phyloP scores from a whole-genome alignment of 345 rosid species.

The Salix caprea region DNA sequence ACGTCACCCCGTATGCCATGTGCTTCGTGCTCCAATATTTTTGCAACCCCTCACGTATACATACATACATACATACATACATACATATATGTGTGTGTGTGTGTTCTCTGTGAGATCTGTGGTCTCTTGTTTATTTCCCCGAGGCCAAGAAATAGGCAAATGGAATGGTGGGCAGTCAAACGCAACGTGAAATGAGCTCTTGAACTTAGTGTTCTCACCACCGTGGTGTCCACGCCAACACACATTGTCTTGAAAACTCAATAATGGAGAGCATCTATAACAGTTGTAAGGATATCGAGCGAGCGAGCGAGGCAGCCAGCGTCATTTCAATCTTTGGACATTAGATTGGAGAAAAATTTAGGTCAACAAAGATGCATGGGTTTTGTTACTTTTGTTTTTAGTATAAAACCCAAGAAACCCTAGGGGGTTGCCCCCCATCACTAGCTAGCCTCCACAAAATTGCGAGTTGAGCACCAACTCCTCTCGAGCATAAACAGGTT shows the following conservation, averaged over 20 bases:
- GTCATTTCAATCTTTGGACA: conserved; percentile 7
- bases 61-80: too few relatives aligned
- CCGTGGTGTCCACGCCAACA: conserved; percentile 1
- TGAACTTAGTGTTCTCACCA: not conserved
- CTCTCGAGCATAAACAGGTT: not conserved
- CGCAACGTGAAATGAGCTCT: not conserved
- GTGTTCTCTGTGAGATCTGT: not conserved
- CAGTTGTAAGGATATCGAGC: conserved; percentile 30
- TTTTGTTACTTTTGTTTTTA: not conserved
- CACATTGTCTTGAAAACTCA: conserved; percentile 6
- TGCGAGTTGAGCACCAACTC: not conserved
- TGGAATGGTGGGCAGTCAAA: conserved; percentile 21
- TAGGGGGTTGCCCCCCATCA: conserved; percentile 2
- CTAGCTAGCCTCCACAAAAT: not conserved
- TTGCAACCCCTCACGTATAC: not conserved
- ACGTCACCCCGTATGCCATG: not conserved
- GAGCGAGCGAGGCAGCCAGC: conserved; percentile 16
- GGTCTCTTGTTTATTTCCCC: not conserved
- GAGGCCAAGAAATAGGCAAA: conserved; percentile 10
- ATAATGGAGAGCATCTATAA: conserved; percentile 23
- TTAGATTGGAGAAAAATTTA: not conserved
- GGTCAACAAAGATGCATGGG: too few relatives aligned
- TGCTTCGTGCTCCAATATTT: not conserved
- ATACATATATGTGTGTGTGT: too few relatives aligned
- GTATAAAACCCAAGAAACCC: conserved; percentile 3